These are phyloP conservation scores for Yamadazyma insecticola DNA, from an alignment of 805 yeast genomes.

Conservation along the genomic window DNA sequence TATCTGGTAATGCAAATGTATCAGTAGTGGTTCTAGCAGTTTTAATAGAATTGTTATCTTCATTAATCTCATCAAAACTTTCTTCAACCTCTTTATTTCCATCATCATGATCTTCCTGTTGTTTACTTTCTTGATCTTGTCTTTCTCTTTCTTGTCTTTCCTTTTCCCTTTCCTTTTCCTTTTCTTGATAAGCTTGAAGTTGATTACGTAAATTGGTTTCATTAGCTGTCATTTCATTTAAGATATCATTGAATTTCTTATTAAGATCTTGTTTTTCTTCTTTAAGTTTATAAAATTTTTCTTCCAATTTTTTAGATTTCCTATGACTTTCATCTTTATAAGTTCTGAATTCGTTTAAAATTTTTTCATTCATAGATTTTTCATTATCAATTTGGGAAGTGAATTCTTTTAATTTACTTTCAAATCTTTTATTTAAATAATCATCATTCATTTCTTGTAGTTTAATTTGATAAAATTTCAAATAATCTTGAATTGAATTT, in stretches of 20 bases:
- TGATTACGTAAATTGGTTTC: neutral
- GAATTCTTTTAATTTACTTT: slow-evolving; percentile 6
- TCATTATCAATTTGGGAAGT: slow-evolving; percentile 4
- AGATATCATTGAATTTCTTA: slow-evolving; percentile 2
- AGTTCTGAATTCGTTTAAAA: slow-evolving; percentile 3
- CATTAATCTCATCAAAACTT: neutral
- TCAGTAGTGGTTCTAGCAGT: too few species aligned
- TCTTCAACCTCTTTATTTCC: neutral
- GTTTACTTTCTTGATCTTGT: neutral
- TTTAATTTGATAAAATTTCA: slow-evolving; percentile 42
- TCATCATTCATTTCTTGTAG: slow-evolving; percentile 21
- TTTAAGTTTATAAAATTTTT: slow-evolving; percentile 4
- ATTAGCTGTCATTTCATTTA: too few species aligned
- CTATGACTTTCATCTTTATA: slow-evolving; percentile 6
- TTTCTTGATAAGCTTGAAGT: slow-evolving; percentile 1
- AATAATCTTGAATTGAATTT: slow-evolving; percentile 49
- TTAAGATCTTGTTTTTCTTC: slow-evolving; percentile 7
- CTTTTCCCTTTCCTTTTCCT: slow-evolving; percentile 3
- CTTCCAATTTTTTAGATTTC: slow-evolving; percentile 5
- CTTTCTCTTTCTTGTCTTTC: slow-evolving; percentile 2
- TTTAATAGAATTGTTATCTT: neutral
- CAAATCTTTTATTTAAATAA: slow-evolving; percentile 18
- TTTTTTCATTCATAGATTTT: slow-evolving; percentile 5
- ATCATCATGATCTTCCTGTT: neutral
- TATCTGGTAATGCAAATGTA: too few species aligned